A percentile compares a stretch with the other conserved stretches of the same genome.
Evolutionary conservation across 805 yeast genomes (phyloP).

Genomic region (Ogataea populi-albae): DNA sequence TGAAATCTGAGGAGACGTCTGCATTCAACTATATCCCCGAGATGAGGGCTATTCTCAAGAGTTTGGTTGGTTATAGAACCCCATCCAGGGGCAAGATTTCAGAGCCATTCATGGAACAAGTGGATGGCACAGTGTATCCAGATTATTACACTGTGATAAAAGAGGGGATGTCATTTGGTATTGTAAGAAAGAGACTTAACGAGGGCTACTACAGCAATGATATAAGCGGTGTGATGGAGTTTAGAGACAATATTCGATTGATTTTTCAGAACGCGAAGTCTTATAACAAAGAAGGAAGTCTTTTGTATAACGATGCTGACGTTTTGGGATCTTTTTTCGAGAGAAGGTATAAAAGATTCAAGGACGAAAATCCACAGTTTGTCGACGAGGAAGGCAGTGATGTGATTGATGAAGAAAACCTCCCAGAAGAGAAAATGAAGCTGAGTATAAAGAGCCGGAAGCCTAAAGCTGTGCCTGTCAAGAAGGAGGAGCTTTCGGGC

Average conservation of each 20-base stretch:
- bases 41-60: conserved; percentile 33
- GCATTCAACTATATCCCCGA: conserved; percentile 13
- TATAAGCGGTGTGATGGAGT: conserved; percentile 51
- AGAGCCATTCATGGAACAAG: conserved; percentile 73
- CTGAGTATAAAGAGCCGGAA: conserved; percentile 7
- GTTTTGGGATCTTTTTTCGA: conserved; percentile 54
- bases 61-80: conserved; percentile 42
- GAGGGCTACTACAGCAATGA: conserved; percentile 48
- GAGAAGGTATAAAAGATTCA: conserved; percentile 36
- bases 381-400: conserved; percentile 18
- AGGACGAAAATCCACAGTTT: conserved; percentile 27
- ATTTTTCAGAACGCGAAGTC: conserved; percentile 77
- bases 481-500: conserved; percentile 1
- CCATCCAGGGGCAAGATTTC: conserved; percentile 53
- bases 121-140: conserved; percentile 68
- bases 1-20: conserved; percentile 1
- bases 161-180: conserved; percentile 69
- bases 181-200: conserved; percentile 52
- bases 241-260: conserved; percentile 54
- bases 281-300: conserved; percentile 72
- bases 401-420: conserved; percentile 11
- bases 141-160: conserved; percentile 74
- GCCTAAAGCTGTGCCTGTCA: conserved; percentile 2
- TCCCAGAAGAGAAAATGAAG: conserved; percentile 3
- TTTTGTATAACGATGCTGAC: conserved; percentile 68